Evolutionary conservation across 208 protist species (phyloP), one percentile per base, ranked within the genome.

Genomic region (Acanthamoeba royreba): DNA sequence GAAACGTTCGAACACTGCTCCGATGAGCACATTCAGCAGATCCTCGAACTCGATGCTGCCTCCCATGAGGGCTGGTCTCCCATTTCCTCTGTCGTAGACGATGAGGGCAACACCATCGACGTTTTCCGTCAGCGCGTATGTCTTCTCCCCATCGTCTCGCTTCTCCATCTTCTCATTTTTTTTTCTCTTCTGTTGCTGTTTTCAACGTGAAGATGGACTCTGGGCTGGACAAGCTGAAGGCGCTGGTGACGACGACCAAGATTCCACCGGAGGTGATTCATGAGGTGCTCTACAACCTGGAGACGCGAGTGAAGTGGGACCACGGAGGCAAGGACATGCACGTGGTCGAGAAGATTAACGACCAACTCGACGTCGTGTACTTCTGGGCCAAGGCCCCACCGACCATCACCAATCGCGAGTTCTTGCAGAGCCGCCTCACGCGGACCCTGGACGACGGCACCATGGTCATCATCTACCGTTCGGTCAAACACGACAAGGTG

Each of bases 271-370:
- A 87, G 19, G 49, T 61, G 19, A 38, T 87, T 7, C 49, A 61
- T 47, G 43, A 87, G 22, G 79, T 87, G 25, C 79, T 87, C 40
- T 63, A 52, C 79, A 61, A 87, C 79, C 52, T 87, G 9, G 79
- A 87, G 79, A 28, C 49, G 17, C 2, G 79, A 17, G 46, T 52
- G 8, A 87, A 61, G 8, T 87, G 79, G 79, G 79, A 87, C 45
- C 43, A 87, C 45, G 79, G 79, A 42, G 79, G 79, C 79, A 87
- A 61, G 79, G 79, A 87, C 79, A 87, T 87, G 79, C 79, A 87
- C 33, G 79, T 87, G 9, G 49, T 87, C 7, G 79, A 87, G 19
- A 87, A 87, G 46, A 87, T 87, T 47, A 42, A 58, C 49, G 79
- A 87, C 79, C 33, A 87, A 17, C 79, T 40, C 7, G 79, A 87